These are phyloP conservation scores for Phylloboletellus chloephorus DNA, from an alignment of 1,284 basidiomycete genomes.

Conservation along the genomic window DNA sequence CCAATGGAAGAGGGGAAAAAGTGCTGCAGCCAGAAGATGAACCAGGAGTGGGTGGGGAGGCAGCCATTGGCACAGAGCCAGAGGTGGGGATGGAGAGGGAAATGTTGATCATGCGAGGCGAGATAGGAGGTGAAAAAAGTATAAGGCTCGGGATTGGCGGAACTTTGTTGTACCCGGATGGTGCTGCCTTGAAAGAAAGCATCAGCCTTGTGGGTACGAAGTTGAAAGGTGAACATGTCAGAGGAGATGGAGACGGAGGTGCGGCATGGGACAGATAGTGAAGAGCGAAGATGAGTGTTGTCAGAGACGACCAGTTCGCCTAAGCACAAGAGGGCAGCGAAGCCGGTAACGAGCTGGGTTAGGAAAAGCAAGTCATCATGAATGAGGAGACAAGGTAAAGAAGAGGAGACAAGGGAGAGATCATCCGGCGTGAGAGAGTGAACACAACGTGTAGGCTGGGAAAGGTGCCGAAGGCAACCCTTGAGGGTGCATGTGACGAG, in stretches of 20 bases:
- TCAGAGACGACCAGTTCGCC: not conserved
- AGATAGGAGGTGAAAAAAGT: not conserved
- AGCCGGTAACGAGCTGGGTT: not conserved
- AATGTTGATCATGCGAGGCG: not conserved
- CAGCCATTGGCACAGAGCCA: not conserved
- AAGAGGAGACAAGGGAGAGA: not conserved
- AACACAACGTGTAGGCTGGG: not conserved
- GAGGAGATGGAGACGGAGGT: not conserved
- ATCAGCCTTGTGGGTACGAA: not conserved
- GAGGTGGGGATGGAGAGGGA: too few relatives aligned
- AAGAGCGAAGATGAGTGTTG: too few relatives aligned
- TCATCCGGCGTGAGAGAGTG: not conserved
- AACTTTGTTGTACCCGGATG: not conserved
- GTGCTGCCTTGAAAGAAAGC: not conserved
- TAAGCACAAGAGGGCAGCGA: not conserved
- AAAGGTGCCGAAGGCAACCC: not conserved
- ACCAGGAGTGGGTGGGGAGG: not conserved
- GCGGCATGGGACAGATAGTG: not conserved
- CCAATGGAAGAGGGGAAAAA: not conserved
- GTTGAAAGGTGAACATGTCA: not conserved
- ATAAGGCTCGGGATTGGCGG: not conserved
- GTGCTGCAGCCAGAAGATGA: not conserved
- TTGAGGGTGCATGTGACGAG: not conserved
- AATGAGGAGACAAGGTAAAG: not conserved
- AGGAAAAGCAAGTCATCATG: not conserved